Base-by-base conservation (phyloP, 352 stramenopile genomes). In the Elongisporangium senticosum region DNA sequence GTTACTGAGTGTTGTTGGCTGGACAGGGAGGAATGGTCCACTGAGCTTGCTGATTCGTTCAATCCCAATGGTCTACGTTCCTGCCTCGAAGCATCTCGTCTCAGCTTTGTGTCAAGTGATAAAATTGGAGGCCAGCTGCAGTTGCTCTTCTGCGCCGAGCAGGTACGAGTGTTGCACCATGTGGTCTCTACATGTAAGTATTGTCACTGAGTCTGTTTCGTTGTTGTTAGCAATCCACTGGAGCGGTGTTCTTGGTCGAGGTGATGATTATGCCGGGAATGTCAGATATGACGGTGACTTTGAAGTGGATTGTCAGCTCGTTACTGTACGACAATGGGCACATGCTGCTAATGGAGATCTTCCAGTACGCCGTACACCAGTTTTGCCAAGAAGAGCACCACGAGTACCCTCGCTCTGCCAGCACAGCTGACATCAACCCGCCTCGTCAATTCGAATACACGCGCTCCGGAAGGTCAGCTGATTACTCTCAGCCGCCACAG, bases 281-380 rank as follows among this genome's bases (percentile, higher is more conserved):
- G 20, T 73, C 77, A 2, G 86, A 94, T 47, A 79, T 93, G 68
- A 91, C 81, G 1, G 79, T 90, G 51, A 93, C 86, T 17, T 71
- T 94, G 50, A 96, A 96, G 69, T 94, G 86, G 81, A 90, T 96
- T 67, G 84, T 93, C 49, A 90, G 91, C 58, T 92, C 83, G 43
- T 53, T 96, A 52, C 62, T 94, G 37, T 94, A 93, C 62, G 82
- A 87, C 64, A 93, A 94, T 60, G 83, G 81, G 7, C 86, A 96
- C 61, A 54, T 87, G 51, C 72, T 87, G 24, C 89, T 94, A 53
- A 89, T 90, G 63, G 69, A 93, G 58, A 79, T 95, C 24, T 74
- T 93, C 55, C 87, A 93, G 68, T 79, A 81, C 54, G 76, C 75
- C 21, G 68, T 93, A 2, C 53, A 79, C 49, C 76, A 83, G 28